Base-by-base conservation (phyloP, 768 basidiomycete genomes). In the Mycena indigotica region DNA sequence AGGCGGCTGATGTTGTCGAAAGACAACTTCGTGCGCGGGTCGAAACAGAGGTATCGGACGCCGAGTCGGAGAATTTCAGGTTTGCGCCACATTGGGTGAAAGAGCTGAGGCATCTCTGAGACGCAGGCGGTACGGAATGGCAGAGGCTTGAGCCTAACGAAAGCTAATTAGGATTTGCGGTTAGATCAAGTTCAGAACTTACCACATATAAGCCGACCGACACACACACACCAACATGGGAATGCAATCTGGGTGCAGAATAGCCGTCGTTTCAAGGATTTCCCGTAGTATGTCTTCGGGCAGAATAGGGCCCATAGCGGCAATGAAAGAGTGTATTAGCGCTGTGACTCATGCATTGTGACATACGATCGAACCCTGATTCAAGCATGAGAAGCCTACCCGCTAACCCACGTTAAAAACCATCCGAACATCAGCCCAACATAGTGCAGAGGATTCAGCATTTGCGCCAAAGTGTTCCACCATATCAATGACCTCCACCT, bases 381-480 rank as follows among this genome's bases (percentile, higher is more conserved):
- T 23, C 13, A 13, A 44, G 41, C 41, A 21, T n/a, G 8, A 13
- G 13, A 15, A 6, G n/a, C 6, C 41, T 44, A 53, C 23, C 35
- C 52, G 26, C 39, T 53, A 39, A 53, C n/a, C 52, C 38, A 23
- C 17, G 52, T 13, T 4, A 29, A 28, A 10, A 46, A 8, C 24
- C 23, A 46, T 3, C 28, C 53, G 16, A 54, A 17, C 16, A 54
- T n/a, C 16, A 45, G 2, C n/a, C 40, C 40, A 19, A 46, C 24
- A 54, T 54, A 54, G 29, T 54, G 29, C 4, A 41, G 19, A 16
- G 53, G 53, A 32, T 44, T 54, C 10, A 54, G 3, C 53, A 45
- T 41, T 3, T 24, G 25, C 41, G 3, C 17, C 41, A 17, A 5
- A 13, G 5, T 30, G 41, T 46, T 44, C 38, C 38, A 29, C 41